Percentiles rank a stretch among this genome's conserved stretches.
Evolutionary conservation across 768 basidiomycete genomes (phyloP).

Genomic region (Lanmaoa pseudosensibilis): DNA sequence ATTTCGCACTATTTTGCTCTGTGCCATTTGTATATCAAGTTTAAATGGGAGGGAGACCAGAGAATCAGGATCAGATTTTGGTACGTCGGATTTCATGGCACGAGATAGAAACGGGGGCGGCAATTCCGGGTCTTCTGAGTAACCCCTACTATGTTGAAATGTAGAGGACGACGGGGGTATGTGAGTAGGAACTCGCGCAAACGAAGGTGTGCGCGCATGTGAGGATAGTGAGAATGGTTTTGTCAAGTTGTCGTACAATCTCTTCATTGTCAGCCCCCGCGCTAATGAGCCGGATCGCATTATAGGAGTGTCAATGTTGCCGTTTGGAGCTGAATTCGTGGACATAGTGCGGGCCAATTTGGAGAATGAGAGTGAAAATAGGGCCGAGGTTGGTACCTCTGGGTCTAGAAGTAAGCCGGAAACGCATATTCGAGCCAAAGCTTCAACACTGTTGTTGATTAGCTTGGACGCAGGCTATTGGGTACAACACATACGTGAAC

Average conservation of each 20-base stretch:
- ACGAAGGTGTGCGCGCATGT: conserved; percentile 18
- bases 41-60: conserved; percentile 60
- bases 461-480: neutral
- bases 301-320: conserved; percentile 17
- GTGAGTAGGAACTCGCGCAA: conserved; percentile 11
- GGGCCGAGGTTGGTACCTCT: conserved; percentile 54
- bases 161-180: conserved; percentile 2
- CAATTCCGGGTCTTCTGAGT: conserved; percentile 40
- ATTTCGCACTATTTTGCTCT: conserved; percentile 59
- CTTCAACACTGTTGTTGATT: conserved; percentile 62
- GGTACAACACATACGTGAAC: conserved; percentile 67
- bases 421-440: conserved; percentile 83
- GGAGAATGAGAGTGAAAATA: conserved; percentile 44
- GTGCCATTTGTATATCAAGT: conserved; percentile 54
- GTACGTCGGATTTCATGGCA: conserved; percentile 44
- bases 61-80: conserved; percentile 34
- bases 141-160: neutral
- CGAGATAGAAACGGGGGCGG: conserved; percentile 53
- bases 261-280: conserved; percentile 45
- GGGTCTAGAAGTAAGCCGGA: conserved; percentile 89
- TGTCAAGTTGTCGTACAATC: conserved; percentile 46
- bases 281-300: conserved; percentile 38
- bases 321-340: conserved; percentile 29
- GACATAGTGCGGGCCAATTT: conserved; percentile 26
- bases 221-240: conserved; percentile 54